phyloP scores from a whole-genome alignment of 106 monocot genomes.

The Triglochin maritima region DNA sequence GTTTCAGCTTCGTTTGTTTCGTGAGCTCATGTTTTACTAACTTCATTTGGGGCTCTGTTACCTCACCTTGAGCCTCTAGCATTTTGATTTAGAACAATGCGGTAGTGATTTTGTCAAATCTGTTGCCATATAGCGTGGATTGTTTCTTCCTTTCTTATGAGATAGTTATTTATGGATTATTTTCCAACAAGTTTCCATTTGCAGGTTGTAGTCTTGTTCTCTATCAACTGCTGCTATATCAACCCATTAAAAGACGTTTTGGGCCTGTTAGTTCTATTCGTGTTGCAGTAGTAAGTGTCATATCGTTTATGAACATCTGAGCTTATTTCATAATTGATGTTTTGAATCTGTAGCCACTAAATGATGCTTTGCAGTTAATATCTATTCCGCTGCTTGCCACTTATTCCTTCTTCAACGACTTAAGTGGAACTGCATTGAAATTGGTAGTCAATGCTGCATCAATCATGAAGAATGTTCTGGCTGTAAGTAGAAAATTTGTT shows the following conservation, averaged over 20 bases:
- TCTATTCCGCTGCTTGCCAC: conserved; percentile 35
- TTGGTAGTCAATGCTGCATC: conserved; percentile 48
- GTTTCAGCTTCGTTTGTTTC: conserved; percentile 34
- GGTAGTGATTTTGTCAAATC: no score
- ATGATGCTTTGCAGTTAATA: conserved; percentile 28
- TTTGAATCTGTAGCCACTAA: no score
- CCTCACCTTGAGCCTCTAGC: no score
- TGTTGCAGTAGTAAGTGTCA: conserved; percentile 32
- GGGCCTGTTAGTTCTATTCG: conserved; percentile 32
- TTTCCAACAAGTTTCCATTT: neutral
- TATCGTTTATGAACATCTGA: neutral
- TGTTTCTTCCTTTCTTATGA: no score
- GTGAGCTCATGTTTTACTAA: no score
- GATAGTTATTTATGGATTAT: no score
- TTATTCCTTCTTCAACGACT: conserved; percentile 43
- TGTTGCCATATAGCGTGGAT: no score
- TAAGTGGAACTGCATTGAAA: conserved; percentile 32
- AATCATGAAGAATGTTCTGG: conserved; percentile 38
- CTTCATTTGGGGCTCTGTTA: no score
- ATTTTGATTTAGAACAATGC: no score
- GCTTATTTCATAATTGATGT: neutral
- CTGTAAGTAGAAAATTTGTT: conserved; percentile 28
- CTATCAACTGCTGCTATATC: conserved; percentile 49
- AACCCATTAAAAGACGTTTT: conserved; percentile 18
- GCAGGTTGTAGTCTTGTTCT: conserved; percentile 44